Evolutionary conservation across 1,284 basidiomycete genomes (phyloP).

Genomic region (Fomitopsis schrenkii): DNA sequence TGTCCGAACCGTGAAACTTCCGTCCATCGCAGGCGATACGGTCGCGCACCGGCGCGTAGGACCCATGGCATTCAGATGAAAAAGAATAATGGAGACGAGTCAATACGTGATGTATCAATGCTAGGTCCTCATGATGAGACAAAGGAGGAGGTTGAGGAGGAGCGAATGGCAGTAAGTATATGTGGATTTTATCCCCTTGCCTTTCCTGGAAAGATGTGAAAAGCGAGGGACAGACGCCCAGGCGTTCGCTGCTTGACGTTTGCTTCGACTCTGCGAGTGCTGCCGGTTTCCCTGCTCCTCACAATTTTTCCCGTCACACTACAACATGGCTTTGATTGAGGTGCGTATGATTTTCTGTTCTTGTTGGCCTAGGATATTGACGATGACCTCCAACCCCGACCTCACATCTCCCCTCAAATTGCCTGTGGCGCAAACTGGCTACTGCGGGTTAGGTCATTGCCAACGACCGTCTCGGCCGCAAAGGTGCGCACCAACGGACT

Average conservation of each 20-base stretch:
- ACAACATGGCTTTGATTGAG: constrained; percentile 9
- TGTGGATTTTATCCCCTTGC: no score
- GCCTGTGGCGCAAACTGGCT: not conserved
- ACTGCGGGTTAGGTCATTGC: constrained; percentile 72
- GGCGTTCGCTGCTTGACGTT: not conserved
- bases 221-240: not conserved
- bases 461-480: constrained; percentile 94
- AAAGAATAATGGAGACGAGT: no score
- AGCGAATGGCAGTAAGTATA: no score
- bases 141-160: no score
- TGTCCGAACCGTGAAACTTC: no score
- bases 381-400: not conserved
- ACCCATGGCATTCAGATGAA: no score
- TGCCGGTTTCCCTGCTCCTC: no score
- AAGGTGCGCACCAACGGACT: constrained; percentile 53
- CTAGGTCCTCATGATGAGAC: no score
- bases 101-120: no score
- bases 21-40: no score
- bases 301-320: not conserved
- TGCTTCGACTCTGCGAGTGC: not conserved
- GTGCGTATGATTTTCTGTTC: not conserved
- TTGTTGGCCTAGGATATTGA: not conserved
- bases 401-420: not conserved
- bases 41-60: no score
- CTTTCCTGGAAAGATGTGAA: not conserved